Conservation (phyloP, 2,329 filamentous ascomycete species). For the Penicillium crustosum region DNA sequence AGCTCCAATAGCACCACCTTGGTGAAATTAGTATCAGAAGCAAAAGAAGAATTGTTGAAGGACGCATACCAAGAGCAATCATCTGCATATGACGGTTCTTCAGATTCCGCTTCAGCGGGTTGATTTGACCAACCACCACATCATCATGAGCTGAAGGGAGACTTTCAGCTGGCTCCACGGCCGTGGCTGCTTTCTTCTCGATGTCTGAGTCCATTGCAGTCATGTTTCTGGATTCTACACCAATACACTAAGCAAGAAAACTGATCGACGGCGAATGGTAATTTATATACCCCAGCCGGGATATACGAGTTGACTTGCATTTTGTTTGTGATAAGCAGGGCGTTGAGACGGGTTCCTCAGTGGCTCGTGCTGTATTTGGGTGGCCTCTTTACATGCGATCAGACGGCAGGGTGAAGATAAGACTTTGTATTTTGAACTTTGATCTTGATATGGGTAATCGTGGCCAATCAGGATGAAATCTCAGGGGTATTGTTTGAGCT, state of each 20-base stretch:
- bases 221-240: constrained; percentile 4
- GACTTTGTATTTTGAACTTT: neutral
- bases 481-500: neutral
- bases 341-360: neutral
- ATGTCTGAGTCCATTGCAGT: constrained; percentile 13
- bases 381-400: neutral
- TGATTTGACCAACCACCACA: constrained; percentile 16
- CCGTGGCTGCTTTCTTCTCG: constrained; percentile 16
- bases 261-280: neutral
- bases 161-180: constrained; percentile 8
- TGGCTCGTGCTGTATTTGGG: neutral
- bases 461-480: neutral
- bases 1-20: constrained; percentile 41
- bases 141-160: neutral
- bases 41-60: neutral
- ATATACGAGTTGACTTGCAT: neutral
- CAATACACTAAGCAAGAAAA: neutral
- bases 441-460: neutral
- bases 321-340: neutral
- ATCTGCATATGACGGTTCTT: constrained; percentile 41
- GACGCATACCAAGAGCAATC: constrained; percentile 39
- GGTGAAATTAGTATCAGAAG: neutral
- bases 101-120: constrained; percentile 30
- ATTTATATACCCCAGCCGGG: neutral
- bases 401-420: constrained; percentile 5